phyloP scores from a whole-genome alignment of 2,329 filamentous ascomycete species.

The Parafenestella ontariensis region DNA sequence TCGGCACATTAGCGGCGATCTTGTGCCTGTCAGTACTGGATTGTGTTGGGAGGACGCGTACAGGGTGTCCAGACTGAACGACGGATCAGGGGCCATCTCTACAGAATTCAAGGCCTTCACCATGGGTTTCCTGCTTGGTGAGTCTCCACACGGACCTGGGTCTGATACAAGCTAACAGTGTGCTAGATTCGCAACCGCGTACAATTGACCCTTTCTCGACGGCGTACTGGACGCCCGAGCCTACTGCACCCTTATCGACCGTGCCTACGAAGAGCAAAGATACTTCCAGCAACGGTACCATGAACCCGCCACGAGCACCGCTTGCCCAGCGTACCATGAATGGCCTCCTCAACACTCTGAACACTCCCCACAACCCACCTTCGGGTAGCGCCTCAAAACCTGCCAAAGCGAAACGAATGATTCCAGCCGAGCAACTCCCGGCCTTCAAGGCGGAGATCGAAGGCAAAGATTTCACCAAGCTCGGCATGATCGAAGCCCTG shows the following conservation, averaged over 20 bases:
- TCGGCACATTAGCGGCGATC: conserved; percentile 67
- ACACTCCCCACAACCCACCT: conserved; percentile 22
- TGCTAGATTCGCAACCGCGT: conserved; percentile 54
- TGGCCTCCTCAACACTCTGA: conserved; percentile 42
- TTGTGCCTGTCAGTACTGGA: conserved; percentile 79
- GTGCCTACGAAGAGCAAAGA: conserved; percentile 21
- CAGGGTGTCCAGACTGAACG: conserved; percentile 52
- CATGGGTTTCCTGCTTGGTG: conserved; percentile 78
- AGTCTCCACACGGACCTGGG: conserved; percentile 34
- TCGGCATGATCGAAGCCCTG: conserved; percentile 75
- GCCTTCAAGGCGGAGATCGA: conserved; percentile 75
- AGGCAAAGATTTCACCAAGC: conserved; percentile 75
- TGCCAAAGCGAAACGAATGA: conserved; percentile 53
- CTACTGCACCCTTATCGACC: conserved; percentile 17
- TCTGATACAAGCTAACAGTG: conserved; percentile 15
- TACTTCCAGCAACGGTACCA: conserved; percentile 26
- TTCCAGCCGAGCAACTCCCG: conserved; percentile 66
- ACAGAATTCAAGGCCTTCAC: conserved; percentile 66
- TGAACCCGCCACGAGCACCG: conserved; percentile 53
- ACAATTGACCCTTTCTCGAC: conserved; percentile 86
- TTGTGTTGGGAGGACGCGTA: conserved; percentile 78
- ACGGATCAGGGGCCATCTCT: conserved; percentile 56
- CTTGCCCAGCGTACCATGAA: conserved; percentile 49
- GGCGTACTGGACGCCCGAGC: conserved; percentile 71
- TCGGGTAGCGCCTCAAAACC: conserved; percentile 36